Evolutionary conservation across 148 eudicot genomes (phyloP).

Genomic region (Heliamphora exappendiculata): DNA sequence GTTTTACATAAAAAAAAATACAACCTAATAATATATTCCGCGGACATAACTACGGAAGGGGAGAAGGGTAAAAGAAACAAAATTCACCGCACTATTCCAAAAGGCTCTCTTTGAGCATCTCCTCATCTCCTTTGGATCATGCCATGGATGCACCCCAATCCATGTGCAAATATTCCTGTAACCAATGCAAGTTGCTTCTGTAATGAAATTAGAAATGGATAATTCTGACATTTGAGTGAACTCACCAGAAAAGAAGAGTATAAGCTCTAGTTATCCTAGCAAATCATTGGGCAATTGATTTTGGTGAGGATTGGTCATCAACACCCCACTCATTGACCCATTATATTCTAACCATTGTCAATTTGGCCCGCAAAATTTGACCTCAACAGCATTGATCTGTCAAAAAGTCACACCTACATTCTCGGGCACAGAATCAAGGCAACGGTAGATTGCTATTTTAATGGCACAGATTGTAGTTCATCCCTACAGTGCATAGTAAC

Average conservation of each 20-base stretch:
- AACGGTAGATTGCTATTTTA: background rate
- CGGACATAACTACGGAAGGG: background rate
- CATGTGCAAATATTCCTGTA: background rate
- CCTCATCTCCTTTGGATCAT: background rate
- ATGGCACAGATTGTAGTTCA: background rate
- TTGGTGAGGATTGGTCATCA: too few relatives aligned
- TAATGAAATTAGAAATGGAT: background rate
- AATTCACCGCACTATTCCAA: background rate
- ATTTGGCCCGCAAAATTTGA: too few relatives aligned
- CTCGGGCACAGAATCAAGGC: background rate
- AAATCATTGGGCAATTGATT: background rate
- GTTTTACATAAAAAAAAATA: background rate
- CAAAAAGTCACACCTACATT: background rate
- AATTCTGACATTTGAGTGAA: too few relatives aligned
- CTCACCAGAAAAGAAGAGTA: too few relatives aligned
- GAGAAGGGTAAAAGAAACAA: background rate
- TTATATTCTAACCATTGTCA: too few relatives aligned
- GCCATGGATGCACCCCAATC: background rate
- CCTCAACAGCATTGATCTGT: too few relatives aligned
- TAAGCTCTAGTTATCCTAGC: too few relatives aligned
- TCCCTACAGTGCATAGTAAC: background rate
- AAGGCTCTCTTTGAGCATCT: background rate
- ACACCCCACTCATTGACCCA: too few relatives aligned
- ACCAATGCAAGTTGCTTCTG: background rate
- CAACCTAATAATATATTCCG: background rate